Conservation (phyloP, 2,329 filamentous ascomycete genomes). For the Coniochaeta sp. region DNA sequence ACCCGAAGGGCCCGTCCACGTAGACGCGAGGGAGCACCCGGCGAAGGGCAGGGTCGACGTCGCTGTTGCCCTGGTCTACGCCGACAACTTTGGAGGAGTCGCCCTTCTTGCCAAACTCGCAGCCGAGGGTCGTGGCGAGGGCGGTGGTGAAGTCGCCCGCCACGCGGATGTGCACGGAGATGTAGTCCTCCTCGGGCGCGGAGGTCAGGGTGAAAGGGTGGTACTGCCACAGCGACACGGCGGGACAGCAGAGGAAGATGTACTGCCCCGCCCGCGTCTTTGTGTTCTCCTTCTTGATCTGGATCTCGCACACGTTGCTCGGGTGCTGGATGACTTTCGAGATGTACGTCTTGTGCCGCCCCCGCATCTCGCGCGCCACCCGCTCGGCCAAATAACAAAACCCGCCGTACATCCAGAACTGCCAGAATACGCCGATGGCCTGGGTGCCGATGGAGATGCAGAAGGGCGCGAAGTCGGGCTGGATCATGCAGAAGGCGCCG, state of each 20-base stretch:
- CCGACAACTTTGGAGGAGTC: conserved; percentile 62
- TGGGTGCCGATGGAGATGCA: conserved; percentile 61
- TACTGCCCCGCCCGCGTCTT: conserved; percentile 79
- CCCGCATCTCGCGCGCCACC: conserved; percentile 69
- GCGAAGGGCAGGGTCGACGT: conserved; percentile 63
- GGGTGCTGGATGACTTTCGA: conserved; percentile 87
- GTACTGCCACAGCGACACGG: conserved; percentile 82
- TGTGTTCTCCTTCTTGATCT: conserved; percentile 85
- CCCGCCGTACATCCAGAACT: conserved; percentile 81
- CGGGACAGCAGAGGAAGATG: conserved; percentile 83
- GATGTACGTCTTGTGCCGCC: conserved; percentile 76
- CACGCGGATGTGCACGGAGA: conserved; percentile 77
- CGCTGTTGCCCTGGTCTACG: conserved; percentile 50
- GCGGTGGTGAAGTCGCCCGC: conserved; percentile 75
- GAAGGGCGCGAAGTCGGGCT: conserved; percentile 73
- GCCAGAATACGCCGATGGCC: conserved; percentile 74
- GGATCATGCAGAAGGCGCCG: conserved; percentile 86
- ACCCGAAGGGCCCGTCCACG: conserved; percentile 79
- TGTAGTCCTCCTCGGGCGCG: conserved; percentile 84
- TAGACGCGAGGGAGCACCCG: conserved; percentile 73
- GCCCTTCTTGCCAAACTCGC: conserved; percentile 57
- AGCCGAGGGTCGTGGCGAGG: conserved; percentile 65
- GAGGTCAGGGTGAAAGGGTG: conserved; percentile 83
- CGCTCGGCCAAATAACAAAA: conserved; percentile 76
- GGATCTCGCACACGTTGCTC: conserved; percentile 82